A percentile compares a stretch with the other conserved stretches of the same genome.
These are phyloP conservation scores for Cryptococcus sp. DNA, from an alignment of 1,284 basidiomycete species.

Conservation along the genomic window DNA sequence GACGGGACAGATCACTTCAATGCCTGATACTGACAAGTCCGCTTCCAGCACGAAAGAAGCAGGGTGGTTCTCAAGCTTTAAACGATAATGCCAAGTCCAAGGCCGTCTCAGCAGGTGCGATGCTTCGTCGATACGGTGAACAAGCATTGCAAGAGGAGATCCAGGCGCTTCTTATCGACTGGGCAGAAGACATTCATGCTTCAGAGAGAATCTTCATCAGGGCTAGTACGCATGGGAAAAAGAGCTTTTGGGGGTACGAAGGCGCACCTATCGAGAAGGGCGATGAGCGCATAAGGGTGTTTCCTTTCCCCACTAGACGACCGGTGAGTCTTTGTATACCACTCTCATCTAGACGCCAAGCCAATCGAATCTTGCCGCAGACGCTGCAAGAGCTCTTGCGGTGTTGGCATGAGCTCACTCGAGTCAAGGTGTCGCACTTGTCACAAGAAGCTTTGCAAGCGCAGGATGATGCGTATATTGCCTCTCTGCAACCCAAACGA, in stretches of 20 bases:
- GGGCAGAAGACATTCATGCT: constrained; percentile 76
- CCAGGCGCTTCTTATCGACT: constrained; percentile 72
- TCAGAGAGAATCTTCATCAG: constrained; percentile 89
- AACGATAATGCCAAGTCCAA: constrained; percentile 92
- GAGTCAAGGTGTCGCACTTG: constrained; percentile 80
- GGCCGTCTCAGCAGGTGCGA: constrained; percentile 93
- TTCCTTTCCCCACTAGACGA: constrained; percentile 89
- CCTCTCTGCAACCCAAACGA: constrained; percentile 71
- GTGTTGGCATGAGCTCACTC: constrained; percentile 83
- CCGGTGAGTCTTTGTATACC: constrained; percentile 62
- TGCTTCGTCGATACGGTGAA: constrained; percentile 92
- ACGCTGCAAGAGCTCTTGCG: constrained; percentile 88
- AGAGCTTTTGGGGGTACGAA: constrained; percentile 86
- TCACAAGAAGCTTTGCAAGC: constrained; percentile 79
- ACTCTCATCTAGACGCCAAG: background rate
- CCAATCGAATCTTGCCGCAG: constrained; percentile 50
- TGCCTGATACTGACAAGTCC: constrained; percentile 10
- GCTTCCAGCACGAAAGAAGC: constrained; percentile 81
- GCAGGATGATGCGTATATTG: constrained; percentile 83
- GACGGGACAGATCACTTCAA: background rate
- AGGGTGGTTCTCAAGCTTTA: constrained; percentile 89
- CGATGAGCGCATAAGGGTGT: constrained; percentile 78
- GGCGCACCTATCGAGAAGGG: constrained; percentile 64
- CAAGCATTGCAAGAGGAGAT: constrained; percentile 92
- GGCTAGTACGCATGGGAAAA: constrained; percentile 78